Percentiles rank a stretch among this genome's conserved stretches.
Conservation (phyloP, 2,329 filamentous ascomycete genomes). For the Fusarium ramigenum region DNA sequence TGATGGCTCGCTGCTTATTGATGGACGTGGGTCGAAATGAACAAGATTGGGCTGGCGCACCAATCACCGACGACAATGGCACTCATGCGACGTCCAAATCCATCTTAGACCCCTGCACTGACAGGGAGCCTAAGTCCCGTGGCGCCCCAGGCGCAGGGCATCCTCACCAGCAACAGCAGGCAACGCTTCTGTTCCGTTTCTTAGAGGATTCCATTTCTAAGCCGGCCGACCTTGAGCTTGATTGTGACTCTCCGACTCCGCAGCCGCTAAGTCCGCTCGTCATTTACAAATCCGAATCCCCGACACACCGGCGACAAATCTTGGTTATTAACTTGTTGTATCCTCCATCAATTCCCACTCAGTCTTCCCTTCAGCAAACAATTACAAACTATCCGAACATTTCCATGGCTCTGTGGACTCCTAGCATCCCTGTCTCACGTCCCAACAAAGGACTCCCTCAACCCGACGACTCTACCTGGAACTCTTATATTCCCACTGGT, state of each 20-base stretch:
- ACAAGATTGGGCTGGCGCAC: slow-evolving; percentile 36
- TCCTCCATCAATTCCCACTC: slow-evolving; percentile 9
- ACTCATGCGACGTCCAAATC: slow-evolving; percentile 37
- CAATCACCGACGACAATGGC: slow-evolving; percentile 31
- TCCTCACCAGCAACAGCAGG: slow-evolving; percentile 13
- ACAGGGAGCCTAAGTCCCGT: slow-evolving; percentile 27
- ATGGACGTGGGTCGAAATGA: slow-evolving; percentile 32
- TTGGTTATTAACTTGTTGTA: slow-evolving; percentile 13
- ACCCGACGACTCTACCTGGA: slow-evolving; percentile 51
- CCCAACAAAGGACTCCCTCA: slow-evolving; percentile 48
- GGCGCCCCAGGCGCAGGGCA: slow-evolving; percentile 27
- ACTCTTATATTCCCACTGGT: slow-evolving; percentile 44
- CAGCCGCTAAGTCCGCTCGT: slow-evolving; percentile 31
- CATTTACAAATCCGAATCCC: slow-evolving; percentile 35
- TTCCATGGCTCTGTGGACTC: slow-evolving; percentile 43
- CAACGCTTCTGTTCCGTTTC: slow-evolving; percentile 27
- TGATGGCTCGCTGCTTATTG: slow-evolving; percentile 33
- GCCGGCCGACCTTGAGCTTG: slow-evolving; percentile 15
- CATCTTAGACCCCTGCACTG: slow-evolving; percentile 25
- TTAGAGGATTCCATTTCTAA: slow-evolving; percentile 34
- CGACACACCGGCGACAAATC: slow-evolving; percentile 22
- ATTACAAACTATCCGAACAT: neutral
- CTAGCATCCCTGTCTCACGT: slow-evolving; percentile 27
- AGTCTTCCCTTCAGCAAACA: slow-evolving; percentile 17
- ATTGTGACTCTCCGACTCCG: slow-evolving; percentile 22